A percentile compares a stretch with the other conserved stretches of the same genome.
These are phyloP conservation scores for Puccinia novopanici DNA, from an alignment of 1,284 basidiomycete genomes.

Conservation along the genomic window DNA sequence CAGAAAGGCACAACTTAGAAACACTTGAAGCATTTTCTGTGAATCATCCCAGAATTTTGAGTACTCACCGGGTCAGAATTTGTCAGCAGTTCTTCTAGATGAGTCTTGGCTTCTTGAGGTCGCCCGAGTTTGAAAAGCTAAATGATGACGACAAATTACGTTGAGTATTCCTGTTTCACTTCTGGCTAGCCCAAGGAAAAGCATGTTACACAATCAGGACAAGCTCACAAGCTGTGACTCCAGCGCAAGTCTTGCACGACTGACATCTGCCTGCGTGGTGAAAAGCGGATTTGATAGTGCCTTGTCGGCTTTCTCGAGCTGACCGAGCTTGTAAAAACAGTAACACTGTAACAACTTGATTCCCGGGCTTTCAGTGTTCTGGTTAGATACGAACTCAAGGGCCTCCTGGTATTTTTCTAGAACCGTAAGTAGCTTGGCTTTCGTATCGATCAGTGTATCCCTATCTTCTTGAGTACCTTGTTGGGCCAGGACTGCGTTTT, in stretches of 20 bases:
- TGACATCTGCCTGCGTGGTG: not conserved
- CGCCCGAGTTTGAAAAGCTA: slow-evolving; percentile 42
- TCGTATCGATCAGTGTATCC: slow-evolving; percentile 21
- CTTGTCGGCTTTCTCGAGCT: slow-evolving; percentile 12
- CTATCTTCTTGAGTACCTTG: not conserved
- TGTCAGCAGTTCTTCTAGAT: slow-evolving; percentile 39
- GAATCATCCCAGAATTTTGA: too few relatives aligned
- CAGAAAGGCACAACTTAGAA: not conserved
- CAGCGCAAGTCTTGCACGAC: slow-evolving; percentile 19
- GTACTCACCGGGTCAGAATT: slow-evolving; percentile 37
- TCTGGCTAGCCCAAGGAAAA: not conserved
- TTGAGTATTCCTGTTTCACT: not conserved
- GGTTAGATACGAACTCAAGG: slow-evolving; percentile 1
- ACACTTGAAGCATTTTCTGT: too few relatives aligned
- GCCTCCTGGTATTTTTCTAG: slow-evolving; percentile 41
- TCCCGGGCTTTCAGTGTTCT: not conserved
- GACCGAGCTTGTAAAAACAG: slow-evolving; percentile 37
- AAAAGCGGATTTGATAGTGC: slow-evolving; percentile 4
- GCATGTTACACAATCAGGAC: not conserved
- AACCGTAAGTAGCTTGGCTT: slow-evolving; percentile 36
- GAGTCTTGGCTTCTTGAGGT: slow-evolving; percentile 34
- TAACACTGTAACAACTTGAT: slow-evolving; percentile 35
- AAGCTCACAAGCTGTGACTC: slow-evolving; percentile 40
- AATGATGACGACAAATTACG: not conserved
- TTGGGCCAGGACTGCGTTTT: slow-evolving; percentile 12